A percentile compares a stretch with the other conserved stretches of the same genome.
phyloP scores from a whole-genome alignment of 1,284 basidiomycete genomes.

The Trichosporon faecale region DNA sequence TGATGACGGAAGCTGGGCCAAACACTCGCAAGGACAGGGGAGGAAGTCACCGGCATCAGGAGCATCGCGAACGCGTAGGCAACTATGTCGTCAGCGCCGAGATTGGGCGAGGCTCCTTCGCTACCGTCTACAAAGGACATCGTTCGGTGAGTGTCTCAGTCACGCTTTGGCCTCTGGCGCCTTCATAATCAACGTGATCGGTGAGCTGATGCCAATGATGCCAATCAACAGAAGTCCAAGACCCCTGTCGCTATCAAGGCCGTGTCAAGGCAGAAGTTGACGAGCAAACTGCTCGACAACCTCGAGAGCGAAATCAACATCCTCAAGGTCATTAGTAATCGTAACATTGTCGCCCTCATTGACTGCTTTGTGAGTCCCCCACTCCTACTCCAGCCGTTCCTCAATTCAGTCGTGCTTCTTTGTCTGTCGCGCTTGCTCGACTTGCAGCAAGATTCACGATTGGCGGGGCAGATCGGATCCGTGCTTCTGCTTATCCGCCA shows the following conservation, averaged over 20 bases:
- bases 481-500: neutral
- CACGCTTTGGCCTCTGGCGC: neutral
- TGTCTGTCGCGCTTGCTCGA: neutral
- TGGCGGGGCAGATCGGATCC: neutral
- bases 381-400: neutral
- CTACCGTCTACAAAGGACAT: constrained; percentile 91
- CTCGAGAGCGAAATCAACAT: constrained; percentile 95
- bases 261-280: constrained; percentile 82
- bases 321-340: constrained; percentile 86
- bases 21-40: constrained; percentile 23
- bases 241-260: constrained; percentile 90
- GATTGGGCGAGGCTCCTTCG: constrained; percentile 79
- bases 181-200: neutral
- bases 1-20: constrained; percentile 21
- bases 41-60: constrained; percentile 16
- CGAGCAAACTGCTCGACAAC: constrained; percentile 90
- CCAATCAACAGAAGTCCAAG: constrained; percentile 62
- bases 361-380: constrained; percentile 69
- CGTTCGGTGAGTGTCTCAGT: constrained; percentile 63
- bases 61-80: constrained; percentile 49
- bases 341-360: constrained; percentile 87
- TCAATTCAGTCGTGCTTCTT: neutral
- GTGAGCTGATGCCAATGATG: constrained; percentile 13
- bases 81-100: constrained; percentile 57
- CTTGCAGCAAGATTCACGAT: neutral